Conservation (phyloP, 1,284 basidiomycete genomes). For the Microbotryum intermedium region DNA sequence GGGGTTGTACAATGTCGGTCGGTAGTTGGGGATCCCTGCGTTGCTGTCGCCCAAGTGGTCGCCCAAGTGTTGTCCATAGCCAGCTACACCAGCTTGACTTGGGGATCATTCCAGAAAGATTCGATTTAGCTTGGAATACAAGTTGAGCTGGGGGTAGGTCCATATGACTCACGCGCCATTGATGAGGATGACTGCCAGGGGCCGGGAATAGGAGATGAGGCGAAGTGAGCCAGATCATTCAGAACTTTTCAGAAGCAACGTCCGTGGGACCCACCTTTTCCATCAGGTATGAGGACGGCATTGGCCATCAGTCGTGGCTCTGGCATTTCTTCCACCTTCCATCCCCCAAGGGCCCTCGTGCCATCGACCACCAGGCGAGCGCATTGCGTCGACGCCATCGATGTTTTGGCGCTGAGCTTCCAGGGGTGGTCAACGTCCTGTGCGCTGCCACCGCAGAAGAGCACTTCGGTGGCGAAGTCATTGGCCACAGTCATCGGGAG, state of each 20-base stretch:
- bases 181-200: slow-evolving; percentile 51
- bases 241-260: too few species aligned
- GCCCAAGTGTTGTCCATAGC: slow-evolving; percentile 72
- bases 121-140: too few species aligned
- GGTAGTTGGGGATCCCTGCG: slow-evolving; percentile 64
- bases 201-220: too few species aligned
- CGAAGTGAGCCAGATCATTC: too few species aligned
- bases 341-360: slow-evolving; percentile 10
- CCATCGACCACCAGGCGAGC: slow-evolving; percentile 7
- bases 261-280: slow-evolving; percentile 46
- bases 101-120: too few species aligned
- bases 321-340: slow-evolving; percentile 17
- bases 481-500: slow-evolving; percentile 58
- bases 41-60: slow-evolving; percentile 63
- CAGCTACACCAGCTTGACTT: slow-evolving; percentile 29
- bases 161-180: slow-evolving; percentile 70
- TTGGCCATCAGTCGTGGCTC: slow-evolving; percentile 44
- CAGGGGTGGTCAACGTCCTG: slow-evolving; percentile 49
- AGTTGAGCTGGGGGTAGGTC: too few species aligned
- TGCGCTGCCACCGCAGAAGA: slow-evolving; percentile 66
- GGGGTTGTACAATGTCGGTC: slow-evolving; percentile 65
- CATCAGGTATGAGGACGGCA: slow-evolving; percentile 63
- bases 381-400: slow-evolving; percentile 12
- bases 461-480: slow-evolving; percentile 55
- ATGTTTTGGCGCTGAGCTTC: slow-evolving; percentile 1